Evolutionary conservation across 2,329 filamentous ascomycete genomes (phyloP), one percentile per base, ranked within the genome.

Genomic region (Spiromastix sp.): DNA sequence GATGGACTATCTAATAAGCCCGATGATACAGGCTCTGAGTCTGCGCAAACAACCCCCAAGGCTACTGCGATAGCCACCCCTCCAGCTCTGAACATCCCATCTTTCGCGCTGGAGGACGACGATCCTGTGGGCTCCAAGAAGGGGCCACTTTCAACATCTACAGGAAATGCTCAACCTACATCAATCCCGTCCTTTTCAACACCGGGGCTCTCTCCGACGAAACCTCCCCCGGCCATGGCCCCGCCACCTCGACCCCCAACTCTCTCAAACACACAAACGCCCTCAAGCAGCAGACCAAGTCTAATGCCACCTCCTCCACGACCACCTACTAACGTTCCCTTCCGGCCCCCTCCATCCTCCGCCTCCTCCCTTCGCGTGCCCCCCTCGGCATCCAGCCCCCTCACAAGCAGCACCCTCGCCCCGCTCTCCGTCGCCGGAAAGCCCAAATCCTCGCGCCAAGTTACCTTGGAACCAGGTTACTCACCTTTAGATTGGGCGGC

Each of bases 401-500:
- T 63, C 26, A 53, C 63, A 27, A 59, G 51, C 42, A 59, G 52
- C 46, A 61, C 60, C 31, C 56, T 67, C 11, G 52, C 60, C 27
- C 56, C 68, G 6, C 48, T 50, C 5, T 30, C 57, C 59, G 18
- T 70, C 60, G 36, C 51, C 51, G 25, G 64, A 59, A 54, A 57
- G 42, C 45, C 50, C n/a, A 57, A 83, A 34, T 42, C 56, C 10
- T 55, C 57, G 4, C 52, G 55, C 12, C 53, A 89, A 51, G 83
- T 95, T 4, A 69, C 81, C 6, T 74, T 98, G 4, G 73, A 78
- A n/a, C 91, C 91, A 0, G 89, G 91, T 20, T 87, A 89, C 66
- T 94, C 85, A 2, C 89, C 91, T 0, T 77, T 98, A 9, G 91
- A 98, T 71, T 98, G 91, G 91, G 91, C 91, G 9, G 77, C 81